Base-by-base conservation (phyloP, 139 green algal genomes). In the Gonium pectorale region DNA sequence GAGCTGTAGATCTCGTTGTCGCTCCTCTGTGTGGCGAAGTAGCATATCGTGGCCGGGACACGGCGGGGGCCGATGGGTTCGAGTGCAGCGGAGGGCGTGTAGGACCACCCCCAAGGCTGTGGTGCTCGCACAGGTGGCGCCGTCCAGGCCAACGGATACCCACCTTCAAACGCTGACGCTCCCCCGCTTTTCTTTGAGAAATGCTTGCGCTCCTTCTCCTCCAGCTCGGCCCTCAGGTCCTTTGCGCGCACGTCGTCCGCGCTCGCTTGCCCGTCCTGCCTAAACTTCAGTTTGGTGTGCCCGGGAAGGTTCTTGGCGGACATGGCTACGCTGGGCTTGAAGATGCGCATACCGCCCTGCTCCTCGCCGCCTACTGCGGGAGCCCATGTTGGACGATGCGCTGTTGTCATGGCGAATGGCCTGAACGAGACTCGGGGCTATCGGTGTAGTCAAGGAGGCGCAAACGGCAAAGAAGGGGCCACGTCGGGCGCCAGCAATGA, bases 321-420 rank as follows among this genome's bases (percentile, higher is more conserved):
- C 9, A 85, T 38, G 77, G 87, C 77, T 4, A 82, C 77, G 80
- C 90, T 96, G 15, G 95, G 90, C 6, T 91, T 95, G 56, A 94
- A 97, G 17, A 95, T 89, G 35, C 94, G 90, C 69, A 93, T 94
- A 31, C 95, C 95, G 43, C 94, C 94, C 71, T 98, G 95, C 89
- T 97, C 95, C 72, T 98, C 95, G n/a, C 89, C 89, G 64, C 94
- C 94, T 60, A 94, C 93, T 29, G 95, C 95, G 3, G 95, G 94
- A 1, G 93, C 94, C 94, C 95, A 98, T 69, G 95, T 98, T 6
- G 95, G 95, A 3, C 95, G 85, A 78, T 98, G 95, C 13, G 95
- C 95, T 40, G 95, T 97, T 8, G 94, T 96, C 94, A 96, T 94
- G 41, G 26, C n/a, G n/a, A n/a, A n/a, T n/a, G n/a, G n/a, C n/a